Base-by-base conservation (phyloP, 2,329 filamentous ascomycete species). In the Cercospora sojina region DNA sequence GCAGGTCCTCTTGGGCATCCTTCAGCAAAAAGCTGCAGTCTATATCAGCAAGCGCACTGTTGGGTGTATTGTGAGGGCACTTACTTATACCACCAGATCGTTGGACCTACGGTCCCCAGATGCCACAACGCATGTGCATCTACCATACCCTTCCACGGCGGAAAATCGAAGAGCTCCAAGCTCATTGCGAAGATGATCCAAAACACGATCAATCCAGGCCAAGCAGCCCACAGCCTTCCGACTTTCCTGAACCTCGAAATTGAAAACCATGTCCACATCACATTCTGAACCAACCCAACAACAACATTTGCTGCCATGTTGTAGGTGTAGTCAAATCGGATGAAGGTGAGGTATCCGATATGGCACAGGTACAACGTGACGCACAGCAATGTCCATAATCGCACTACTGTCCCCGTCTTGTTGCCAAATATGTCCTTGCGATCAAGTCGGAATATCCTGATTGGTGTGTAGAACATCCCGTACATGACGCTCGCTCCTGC, bases 81-180 rank as follows among this genome's bases (percentile, higher is more conserved):
- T 84, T 82, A 98, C 93, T 91, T 93, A 79, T 99, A 99, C 91
- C 91, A 97, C 83, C 96, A 86, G 59, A 95, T 83, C 0, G 92
- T 92, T 9, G 95, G 95, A 32, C 86, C 86, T 59, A 99, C 94
- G 0, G 95, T 99, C 64, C 93, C 92, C 68, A 97, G 78, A 84
- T 99, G 95, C 95, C 95, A 99, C 69, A 99, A 79, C 75, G 91
- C 93, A 81, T 99, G 95, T 3, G 95, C 95, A 83, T 99, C 95
- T 59, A 99, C 80, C 78, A 90, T 88, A 7, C 92, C 91, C 78
- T 86, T 84, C 80, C 91, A 85, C 2, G 95, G 95, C 62, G 95
- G 87, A 75, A 99, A 99, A 79, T 99, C 95, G 70, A 98, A 87
- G 73, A 99, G 79, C 82, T 99, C 95, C 79, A 99, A 83, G 78